A percentile compares a stretch with the other conserved stretches of the same genome.
Conservation (phyloP, 1,139 yeast genomes). For the Magnusiomyces ingens region DNA sequence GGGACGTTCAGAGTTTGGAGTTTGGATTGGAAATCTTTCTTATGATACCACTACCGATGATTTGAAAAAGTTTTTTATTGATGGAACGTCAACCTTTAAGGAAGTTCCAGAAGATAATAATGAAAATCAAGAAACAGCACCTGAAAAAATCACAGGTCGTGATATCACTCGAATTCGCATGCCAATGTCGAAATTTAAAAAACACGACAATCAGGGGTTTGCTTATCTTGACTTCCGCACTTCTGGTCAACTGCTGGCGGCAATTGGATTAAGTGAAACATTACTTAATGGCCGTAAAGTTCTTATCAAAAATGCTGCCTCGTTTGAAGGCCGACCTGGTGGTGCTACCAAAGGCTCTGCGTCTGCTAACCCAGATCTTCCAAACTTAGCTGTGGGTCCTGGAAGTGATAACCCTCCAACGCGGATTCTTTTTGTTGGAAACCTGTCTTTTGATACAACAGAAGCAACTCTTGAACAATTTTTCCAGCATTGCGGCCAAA, state of each 20-base stretch:
- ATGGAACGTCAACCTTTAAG: not conserved
- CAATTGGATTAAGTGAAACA: constrained; percentile 62
- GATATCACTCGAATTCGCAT: constrained; percentile 39
- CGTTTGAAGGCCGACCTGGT: constrained; percentile 85
- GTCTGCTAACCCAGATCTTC: constrained; percentile 16
- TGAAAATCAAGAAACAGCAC: not conserved
- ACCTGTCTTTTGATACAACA: constrained; percentile 88
- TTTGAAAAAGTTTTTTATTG: constrained; percentile 51
- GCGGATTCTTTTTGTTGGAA: constrained; percentile 85
- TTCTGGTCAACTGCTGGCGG: constrained; percentile 54
- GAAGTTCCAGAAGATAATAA: not conserved
- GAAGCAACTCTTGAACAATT: constrained; percentile 70
- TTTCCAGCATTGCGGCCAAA: constrained; percentile 74
- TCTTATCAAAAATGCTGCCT: constrained; percentile 71
- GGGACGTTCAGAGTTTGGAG: constrained; percentile 56
- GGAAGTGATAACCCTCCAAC: constrained; percentile 68
- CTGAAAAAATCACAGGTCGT: constrained; percentile 15
- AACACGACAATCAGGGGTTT: constrained; percentile 55
- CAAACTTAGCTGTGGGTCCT: constrained; percentile 14
- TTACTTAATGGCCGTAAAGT: constrained; percentile 77
- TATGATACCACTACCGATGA: constrained; percentile 81
- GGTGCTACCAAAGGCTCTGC: constrained; percentile 33
- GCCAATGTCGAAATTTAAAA: constrained; percentile 35
- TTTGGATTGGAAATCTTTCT: constrained; percentile 91
- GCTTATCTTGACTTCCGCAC: constrained; percentile 83